These are phyloP conservation scores for Annona squamosa DNA, from an alignment of 164 flowering plant species.

Conservation along the genomic window DNA sequence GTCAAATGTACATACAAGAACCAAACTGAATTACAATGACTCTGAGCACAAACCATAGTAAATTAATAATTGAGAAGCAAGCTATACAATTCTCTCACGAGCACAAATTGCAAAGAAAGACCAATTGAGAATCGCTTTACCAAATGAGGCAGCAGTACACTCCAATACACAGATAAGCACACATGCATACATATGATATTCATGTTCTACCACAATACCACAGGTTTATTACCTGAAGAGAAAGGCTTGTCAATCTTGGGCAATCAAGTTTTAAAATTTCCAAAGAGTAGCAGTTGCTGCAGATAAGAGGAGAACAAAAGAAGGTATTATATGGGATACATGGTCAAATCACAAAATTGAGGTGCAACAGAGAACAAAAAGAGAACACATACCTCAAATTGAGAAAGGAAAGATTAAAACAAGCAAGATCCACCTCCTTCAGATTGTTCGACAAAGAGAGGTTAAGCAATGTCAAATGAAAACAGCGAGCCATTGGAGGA, in stretches of 20 bases:
- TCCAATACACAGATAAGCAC: too few species aligned
- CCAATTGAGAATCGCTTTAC: too few species aligned
- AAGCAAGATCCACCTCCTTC: slow-evolving; percentile 81
- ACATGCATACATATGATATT: too few species aligned
- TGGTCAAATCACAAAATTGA: not conserved
- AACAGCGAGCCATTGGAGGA: slow-evolving; percentile 62
- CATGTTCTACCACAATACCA: not conserved
- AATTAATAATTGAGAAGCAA: too few species aligned
- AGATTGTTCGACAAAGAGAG: slow-evolving; percentile 79
- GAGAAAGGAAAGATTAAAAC: slow-evolving; percentile 60
- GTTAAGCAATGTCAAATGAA: slow-evolving; percentile 66
- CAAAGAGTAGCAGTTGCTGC: slow-evolving; percentile 78
- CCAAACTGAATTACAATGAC: too few species aligned
- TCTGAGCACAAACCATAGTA: too few species aligned
- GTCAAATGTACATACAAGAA: too few species aligned
- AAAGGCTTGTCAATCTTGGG: slow-evolving; percentile 78
- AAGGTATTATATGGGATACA: not conserved
- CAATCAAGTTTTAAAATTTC: slow-evolving; percentile 73
- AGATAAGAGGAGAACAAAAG: not conserved
- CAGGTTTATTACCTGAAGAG: slow-evolving; percentile 74
- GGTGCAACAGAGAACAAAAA: not conserved
- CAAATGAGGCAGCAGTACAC: too few species aligned
- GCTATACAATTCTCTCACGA: too few species aligned
- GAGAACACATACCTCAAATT: slow-evolving; percentile 64
- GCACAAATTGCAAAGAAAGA: too few species aligned